phyloP scores from a whole-genome alignment of 2,329 filamentous ascomycete genomes.

The Cladophialophora chaetospira region DNA sequence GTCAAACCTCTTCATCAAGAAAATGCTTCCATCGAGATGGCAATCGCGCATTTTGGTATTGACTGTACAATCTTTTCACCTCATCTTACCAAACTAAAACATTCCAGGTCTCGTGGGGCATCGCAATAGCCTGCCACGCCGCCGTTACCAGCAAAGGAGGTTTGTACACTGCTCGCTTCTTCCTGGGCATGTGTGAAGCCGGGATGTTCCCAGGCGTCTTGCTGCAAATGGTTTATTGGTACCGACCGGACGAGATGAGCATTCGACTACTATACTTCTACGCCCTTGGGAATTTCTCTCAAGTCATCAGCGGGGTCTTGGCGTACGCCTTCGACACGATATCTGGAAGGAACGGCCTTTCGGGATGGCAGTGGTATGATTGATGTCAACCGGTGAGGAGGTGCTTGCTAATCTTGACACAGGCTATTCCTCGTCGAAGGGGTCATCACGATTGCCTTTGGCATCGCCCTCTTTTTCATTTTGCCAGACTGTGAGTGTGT shows the following conservation, averaged over 20 bases:
- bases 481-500: slow-evolving; percentile 43
- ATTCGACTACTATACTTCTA: slow-evolving; percentile 57
- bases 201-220: slow-evolving; percentile 73
- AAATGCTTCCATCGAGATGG: slow-evolving; percentile 59
- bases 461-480: slow-evolving; percentile 40
- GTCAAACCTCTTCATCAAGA: slow-evolving; percentile 68
- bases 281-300: slow-evolving; percentile 39
- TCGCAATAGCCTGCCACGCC: slow-evolving; percentile 64
- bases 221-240: slow-evolving; percentile 69
- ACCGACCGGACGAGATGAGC: slow-evolving; percentile 65
- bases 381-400: not conserved
- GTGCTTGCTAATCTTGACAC: not conserved
- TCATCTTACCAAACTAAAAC: slow-evolving; percentile 64
- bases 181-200: slow-evolving; percentile 63
- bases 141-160: slow-evolving; percentile 60
- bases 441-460: slow-evolving; percentile 44
- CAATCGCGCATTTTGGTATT: slow-evolving; percentile 37
- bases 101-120: slow-evolving; percentile 62
- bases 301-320: slow-evolving; percentile 40
- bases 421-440: slow-evolving; percentile 50
- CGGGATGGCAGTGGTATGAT: slow-evolving; percentile 31
- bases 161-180: slow-evolving; percentile 64
- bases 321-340: slow-evolving; percentile 31
- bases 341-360: slow-evolving; percentile 23
- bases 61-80: slow-evolving; percentile 43